Evolutionary conservation across 2,329 filamentous ascomycete genomes (phyloP).

Genomic region (Emergomyces orientalis): DNA sequence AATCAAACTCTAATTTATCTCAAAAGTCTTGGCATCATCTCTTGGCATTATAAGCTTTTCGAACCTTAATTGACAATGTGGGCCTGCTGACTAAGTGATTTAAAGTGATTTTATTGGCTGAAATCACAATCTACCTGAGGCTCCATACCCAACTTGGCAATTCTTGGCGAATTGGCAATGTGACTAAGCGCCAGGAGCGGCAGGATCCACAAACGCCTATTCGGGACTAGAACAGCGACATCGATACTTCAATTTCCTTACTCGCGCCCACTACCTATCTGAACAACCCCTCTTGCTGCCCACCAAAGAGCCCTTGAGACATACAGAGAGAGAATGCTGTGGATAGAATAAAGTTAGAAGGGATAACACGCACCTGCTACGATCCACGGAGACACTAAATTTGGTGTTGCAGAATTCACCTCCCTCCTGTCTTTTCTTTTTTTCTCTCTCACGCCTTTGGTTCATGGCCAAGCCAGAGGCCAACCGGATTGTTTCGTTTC

Average conservation of each 20-base stretch:
- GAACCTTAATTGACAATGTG: not conserved
- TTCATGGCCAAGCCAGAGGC: not conserved
- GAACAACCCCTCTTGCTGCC: not conserved
- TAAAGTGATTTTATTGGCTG: not conserved
- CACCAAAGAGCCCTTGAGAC: not conserved
- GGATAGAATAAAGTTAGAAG: not conserved
- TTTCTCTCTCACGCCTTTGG: not conserved
- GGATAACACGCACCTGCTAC: not conserved
- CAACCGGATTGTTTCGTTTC: not conserved
- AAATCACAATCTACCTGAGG: not conserved
- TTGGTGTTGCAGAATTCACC: too few relatives aligned
- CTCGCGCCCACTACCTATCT: not conserved
- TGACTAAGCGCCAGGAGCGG: not conserved
- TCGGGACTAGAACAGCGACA: not conserved
- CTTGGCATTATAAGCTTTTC: slow-evolving; percentile 4
- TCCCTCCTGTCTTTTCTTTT: not conserved
- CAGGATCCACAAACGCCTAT: not conserved
- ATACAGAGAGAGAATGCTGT: not conserved
- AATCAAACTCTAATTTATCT: too few relatives aligned
- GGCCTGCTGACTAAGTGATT: not conserved
- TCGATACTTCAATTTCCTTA: not conserved
- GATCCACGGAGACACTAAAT: not conserved
- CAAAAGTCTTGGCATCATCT: too few relatives aligned
- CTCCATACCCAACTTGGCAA: not conserved
- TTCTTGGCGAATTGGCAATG: not conserved